These are phyloP conservation scores for Begonia loranthoides DNA, from an alignment of 306 rosid species.

Conservation along the genomic window DNA sequence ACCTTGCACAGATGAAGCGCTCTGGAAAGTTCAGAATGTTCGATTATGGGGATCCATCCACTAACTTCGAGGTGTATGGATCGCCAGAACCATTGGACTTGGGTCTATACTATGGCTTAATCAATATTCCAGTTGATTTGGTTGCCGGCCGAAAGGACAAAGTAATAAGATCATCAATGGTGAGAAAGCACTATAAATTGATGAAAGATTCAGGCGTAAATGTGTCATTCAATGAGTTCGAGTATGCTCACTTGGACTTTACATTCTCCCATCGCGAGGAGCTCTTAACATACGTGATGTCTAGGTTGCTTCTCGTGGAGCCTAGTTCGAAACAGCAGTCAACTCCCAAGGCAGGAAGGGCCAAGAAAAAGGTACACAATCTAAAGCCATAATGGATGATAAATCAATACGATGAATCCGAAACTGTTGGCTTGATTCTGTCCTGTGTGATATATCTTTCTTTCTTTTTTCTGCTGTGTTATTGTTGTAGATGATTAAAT, in stretches of 20 bases:
- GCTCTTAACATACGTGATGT: slow-evolving; percentile 73
- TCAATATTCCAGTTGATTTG: slow-evolving; percentile 73
- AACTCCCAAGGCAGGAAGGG: not conserved
- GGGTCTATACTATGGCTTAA: slow-evolving; percentile 40
- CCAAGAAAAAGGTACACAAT: not conserved
- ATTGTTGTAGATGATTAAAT: too few relatives aligned
- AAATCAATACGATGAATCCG: too few relatives aligned
- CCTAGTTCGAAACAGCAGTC: slow-evolving; percentile 3
- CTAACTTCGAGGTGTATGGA: slow-evolving; percentile 45
- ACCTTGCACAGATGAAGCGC: slow-evolving; percentile 84
- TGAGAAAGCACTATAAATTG: slow-evolving; percentile 52
- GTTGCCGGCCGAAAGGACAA: slow-evolving; percentile 86
- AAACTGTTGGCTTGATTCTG: too few relatives aligned
- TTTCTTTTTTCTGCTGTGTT: too few relatives aligned
- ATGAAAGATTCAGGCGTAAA: slow-evolving; percentile 47
- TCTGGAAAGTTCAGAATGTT: slow-evolving; percentile 54
- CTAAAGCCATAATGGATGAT: not conserved
- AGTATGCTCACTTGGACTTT: slow-evolving; percentile 90
- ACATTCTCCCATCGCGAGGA: slow-evolving; percentile 89
- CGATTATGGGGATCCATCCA: slow-evolving; percentile 47
- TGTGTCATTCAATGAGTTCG: slow-evolving; percentile 65
- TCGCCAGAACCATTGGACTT: slow-evolving; percentile 61
- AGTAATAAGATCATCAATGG: slow-evolving; percentile 84
- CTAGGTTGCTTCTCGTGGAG: slow-evolving; percentile 57
- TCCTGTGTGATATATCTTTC: too few relatives aligned